Base-by-base conservation (phyloP, 345 rosid genomes). In the Eucalyptus regnans region DNA sequence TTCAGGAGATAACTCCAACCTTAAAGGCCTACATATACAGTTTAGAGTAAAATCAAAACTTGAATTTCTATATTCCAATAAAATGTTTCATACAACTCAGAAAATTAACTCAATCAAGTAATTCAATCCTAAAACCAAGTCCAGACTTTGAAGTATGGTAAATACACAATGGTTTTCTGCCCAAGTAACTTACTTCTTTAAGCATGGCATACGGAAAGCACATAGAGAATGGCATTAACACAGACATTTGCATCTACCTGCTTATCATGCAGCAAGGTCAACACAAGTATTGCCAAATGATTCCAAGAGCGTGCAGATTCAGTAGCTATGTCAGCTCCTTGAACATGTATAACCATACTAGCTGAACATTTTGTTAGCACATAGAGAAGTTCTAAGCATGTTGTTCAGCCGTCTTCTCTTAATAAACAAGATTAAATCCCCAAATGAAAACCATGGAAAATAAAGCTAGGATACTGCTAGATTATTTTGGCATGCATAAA, bases 1-100 rank as follows among this genome's bases (percentile, higher is more conserved):
- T 91, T 96, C 99, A 46, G 99, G 98, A 89, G 99, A 95, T 88
- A 98, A 94, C 91, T 97, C 99, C 95, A 98, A 91, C 87, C 91
- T 93, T 95, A 95, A 89, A 85, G 99, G 96, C 92, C 99, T 98
- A 52, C 41, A 91, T n/a, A 89, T 66, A 50, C 83, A 49, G 50
- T 86, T 86, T 37, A 49, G n/a, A 41, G 16, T 76, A 31, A 56
- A 37, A 86, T 50, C 54, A 86, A n/a, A 27, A 85, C 87, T 49
- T 48, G 54, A 85, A n/a, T 50, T 50, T 31, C 48, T 54, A n/a
- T 50, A 46, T 76, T 76, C 29, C 43, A 41, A 76, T 20, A 37
- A 76, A 76, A 76, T 20, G 48, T 76, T 76, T 76, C 84, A 41
- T 76, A 76, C 27, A 41, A 14, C 76, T 64, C 29, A 10, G 84